Conservation (phyloP, 225 moss, liverwort and hornwort genomes). For the Polytrichum formosum region DNA sequence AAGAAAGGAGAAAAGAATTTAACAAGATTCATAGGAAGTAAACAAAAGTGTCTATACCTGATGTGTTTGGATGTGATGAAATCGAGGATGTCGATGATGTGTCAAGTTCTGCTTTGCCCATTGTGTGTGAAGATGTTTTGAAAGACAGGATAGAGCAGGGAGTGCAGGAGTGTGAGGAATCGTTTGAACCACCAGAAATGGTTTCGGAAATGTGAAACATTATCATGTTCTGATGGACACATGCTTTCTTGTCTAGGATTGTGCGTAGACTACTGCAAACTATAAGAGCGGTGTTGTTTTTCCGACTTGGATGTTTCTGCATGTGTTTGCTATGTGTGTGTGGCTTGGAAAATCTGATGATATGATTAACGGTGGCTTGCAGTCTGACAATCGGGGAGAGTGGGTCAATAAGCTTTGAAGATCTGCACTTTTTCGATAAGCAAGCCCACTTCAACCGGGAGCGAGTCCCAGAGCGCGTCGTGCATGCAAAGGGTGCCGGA, state of each 20-base stretch:
- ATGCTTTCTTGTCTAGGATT: not conserved
- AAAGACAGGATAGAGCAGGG: too few species aligned
- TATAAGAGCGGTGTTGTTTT: not conserved
- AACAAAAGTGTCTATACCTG: too few species aligned
- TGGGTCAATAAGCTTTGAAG: slow-evolving; percentile 59
- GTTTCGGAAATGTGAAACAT: too few species aligned
- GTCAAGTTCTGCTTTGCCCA: too few species aligned
- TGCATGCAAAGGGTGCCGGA: slow-evolving; percentile 70
- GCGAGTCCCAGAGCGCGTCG: slow-evolving; percentile 74
- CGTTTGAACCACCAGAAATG: too few species aligned
- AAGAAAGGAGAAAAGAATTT: not conserved
- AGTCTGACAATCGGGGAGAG: slow-evolving; percentile 75
- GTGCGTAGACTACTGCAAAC: not conserved
- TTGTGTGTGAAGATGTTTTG: too few species aligned
- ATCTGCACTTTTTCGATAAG: slow-evolving; percentile 74
- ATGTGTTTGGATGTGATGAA: too few species aligned
- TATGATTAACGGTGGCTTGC: not conserved
- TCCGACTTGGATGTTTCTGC: not conserved
- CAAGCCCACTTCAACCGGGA: slow-evolving; percentile 77
- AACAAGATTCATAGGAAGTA: too few species aligned
- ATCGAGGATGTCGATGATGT: too few species aligned
- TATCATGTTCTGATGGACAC: too few species aligned
- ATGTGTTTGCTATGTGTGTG: not conserved
- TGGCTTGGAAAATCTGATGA: not conserved
- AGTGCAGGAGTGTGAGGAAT: too few species aligned